Base-by-base conservation (phyloP, 2,329 filamentous ascomycete genomes). In the Colletotrichum paranaense region DNA sequence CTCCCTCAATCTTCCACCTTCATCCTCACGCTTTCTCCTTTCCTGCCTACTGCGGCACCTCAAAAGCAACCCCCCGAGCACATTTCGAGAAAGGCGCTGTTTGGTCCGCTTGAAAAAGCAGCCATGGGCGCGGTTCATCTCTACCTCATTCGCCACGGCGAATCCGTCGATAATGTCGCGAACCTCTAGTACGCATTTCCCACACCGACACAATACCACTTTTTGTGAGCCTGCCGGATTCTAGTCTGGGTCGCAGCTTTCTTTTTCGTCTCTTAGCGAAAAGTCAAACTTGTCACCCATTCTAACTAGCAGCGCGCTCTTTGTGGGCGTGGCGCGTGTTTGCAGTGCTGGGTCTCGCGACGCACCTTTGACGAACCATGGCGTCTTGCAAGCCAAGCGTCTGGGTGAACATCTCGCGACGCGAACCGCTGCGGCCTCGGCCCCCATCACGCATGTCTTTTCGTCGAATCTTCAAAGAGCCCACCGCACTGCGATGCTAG, bases 161-260 rank as follows among this genome's bases (percentile, higher is more conserved):
- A 98, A 85, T 96, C 94, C 19, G 93, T 97, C 76, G 94, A 98
- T 84, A 98, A 98, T 81, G 92, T 97, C 72, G 93, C 92, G 53
- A 89, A 92, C 67, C 83, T 94, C 73, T 95, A 93, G 92, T 94
- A 86, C 78, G 89, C 26, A 7, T 26, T 58, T 5, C 58, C 38
- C 30, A 14, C 11, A 53, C 63, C 26, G 26, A 19, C 42, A 9
- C 53, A 57, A 16, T 35, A 24, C 53, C 42, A 5, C 9, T 7
- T 26, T 67, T 67, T 26, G 64, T 74, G 76, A 19, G 32, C 14
- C 63, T 75, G 42, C 19, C 42, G 19, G 42, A n/a, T 49, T 49
- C 42, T 22, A 49, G 42, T 49, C 42, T 49, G 53, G 65, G 32
- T 59, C 12, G 62, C 52, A 30, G 28, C 22, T 35, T 62, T 30